A percentile compares a stretch with the other conserved stretches of the same genome.
Conservation (phyloP, 2,329 filamentous ascomycete genomes). For the Penicillium verrucosum region DNA sequence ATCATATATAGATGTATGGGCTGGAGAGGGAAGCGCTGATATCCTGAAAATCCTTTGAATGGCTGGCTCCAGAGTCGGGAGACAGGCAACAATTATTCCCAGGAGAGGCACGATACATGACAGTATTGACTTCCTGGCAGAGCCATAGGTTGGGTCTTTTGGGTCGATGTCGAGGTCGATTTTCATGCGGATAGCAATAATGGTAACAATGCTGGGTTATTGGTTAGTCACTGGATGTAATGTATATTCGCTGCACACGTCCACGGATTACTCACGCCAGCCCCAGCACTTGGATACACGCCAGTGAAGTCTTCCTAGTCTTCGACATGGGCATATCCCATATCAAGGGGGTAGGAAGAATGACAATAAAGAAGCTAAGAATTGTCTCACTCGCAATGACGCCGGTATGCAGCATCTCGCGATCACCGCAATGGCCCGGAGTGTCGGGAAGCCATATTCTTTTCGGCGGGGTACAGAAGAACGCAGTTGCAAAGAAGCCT, state of each 20-base stretch:
- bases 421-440: constrained; percentile 13
- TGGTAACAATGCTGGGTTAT: constrained; percentile 9
- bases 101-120: constrained; percentile 9
- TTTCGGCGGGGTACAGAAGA: constrained; percentile 15
- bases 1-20: background rate
- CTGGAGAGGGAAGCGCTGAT: constrained; percentile 1
- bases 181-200: constrained; percentile 13
- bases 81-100: constrained; percentile 18
- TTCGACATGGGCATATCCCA: constrained; percentile 5
- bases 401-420: constrained; percentile 12
- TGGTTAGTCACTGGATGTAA: background rate
- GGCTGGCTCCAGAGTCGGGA: constrained; percentile 12
- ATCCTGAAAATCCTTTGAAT: constrained; percentile 4
- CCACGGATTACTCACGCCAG: constrained; percentile 10
- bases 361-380: constrained; percentile 14
- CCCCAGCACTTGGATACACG: constrained; percentile 11
- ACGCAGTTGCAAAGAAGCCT: constrained; percentile 17
- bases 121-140: constrained; percentile 14
- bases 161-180: constrained; percentile 4
- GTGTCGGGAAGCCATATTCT: constrained; percentile 13
- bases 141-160: constrained; percentile 10
- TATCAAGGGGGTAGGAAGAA: constrained; percentile 7
- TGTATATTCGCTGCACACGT: background rate
- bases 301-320: constrained; percentile 6
- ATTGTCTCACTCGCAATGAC: constrained; percentile 10